Conservation (phyloP, 1,139 yeast genomes). For the Yamadazyma kanchanaburiensis region DNA sequence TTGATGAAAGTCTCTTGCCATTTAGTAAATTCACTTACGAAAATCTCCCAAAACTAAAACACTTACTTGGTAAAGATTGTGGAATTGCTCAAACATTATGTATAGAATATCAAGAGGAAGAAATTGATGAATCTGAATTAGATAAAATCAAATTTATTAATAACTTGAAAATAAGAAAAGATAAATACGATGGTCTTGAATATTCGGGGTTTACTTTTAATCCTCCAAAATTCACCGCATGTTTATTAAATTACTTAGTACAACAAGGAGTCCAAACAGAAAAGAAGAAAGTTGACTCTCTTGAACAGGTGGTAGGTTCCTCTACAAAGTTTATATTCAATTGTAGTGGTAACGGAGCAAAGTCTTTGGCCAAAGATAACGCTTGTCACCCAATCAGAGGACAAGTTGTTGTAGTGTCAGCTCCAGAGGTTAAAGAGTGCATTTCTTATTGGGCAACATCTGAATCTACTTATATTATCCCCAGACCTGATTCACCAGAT, state of each 20-base stretch:
- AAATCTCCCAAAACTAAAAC: slow-evolving; percentile 4
- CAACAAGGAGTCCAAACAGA: slow-evolving; percentile 48
- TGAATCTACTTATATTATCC: slow-evolving; percentile 63
- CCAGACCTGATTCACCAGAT: slow-evolving; percentile 56
- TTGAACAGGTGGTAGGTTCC: slow-evolving; percentile 52
- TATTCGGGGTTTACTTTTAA: slow-evolving; percentile 66
- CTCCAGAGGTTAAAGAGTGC: slow-evolving; percentile 52
- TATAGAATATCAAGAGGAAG: slow-evolving; percentile 4
- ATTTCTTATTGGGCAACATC: slow-evolving; percentile 50
- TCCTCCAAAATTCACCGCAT: slow-evolving; percentile 54
- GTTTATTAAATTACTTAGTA: slow-evolving; percentile 39
- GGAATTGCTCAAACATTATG: slow-evolving; percentile 3
- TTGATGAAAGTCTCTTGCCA: slow-evolving; percentile 3
- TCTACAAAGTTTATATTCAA: slow-evolving; percentile 53
- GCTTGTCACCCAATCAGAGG: slow-evolving; percentile 63
- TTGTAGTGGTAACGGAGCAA: slow-evolving; percentile 68
- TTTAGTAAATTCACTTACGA: slow-evolving; percentile 4
- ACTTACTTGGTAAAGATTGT: slow-evolving; percentile 3
- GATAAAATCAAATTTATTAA: slow-evolving; percentile 2
- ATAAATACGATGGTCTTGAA: slow-evolving; percentile 36
- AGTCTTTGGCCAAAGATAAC: slow-evolving; percentile 51
- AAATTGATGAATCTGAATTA: slow-evolving; percentile 2
- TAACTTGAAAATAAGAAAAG: background rate
- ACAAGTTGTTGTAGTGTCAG: slow-evolving; percentile 61
- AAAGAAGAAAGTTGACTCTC: slow-evolving; percentile 28